phyloP scores from a whole-genome alignment of 2,329 filamentous ascomycete species.

The Ceratocystis lukuohia region DNA sequence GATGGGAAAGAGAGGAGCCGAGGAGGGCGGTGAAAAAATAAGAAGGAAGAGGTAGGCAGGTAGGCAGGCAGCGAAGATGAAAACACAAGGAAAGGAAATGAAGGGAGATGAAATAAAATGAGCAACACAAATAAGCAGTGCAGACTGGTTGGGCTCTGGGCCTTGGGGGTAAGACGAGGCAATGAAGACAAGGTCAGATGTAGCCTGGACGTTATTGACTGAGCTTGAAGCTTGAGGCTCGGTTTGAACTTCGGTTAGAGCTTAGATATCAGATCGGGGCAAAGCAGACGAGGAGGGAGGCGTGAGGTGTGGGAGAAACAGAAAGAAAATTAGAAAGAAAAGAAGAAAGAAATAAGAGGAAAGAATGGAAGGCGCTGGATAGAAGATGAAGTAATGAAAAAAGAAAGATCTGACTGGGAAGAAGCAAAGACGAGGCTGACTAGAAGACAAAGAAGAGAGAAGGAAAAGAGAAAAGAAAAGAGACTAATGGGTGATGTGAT shows the following conservation, averaged over 20 bases:
- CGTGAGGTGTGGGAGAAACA: neutral
- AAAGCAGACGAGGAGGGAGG: neutral
- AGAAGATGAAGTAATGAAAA: neutral
- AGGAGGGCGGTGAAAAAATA: conserved; percentile 19
- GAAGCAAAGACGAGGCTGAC: neutral
- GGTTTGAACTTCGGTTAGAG: too few relatives aligned
- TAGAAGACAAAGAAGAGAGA: neutral
- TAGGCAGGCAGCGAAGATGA: neutral
- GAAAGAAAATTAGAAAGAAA: neutral
- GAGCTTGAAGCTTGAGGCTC: too few relatives aligned
- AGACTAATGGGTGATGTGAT: neutral
- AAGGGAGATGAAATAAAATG: neutral
- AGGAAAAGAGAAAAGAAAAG: neutral
- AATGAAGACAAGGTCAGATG: neutral
- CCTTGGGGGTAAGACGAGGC: neutral
- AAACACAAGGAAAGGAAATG: neutral
- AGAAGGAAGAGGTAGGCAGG: neutral
- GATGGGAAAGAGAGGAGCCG: neutral
- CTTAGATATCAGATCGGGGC: too few relatives aligned
- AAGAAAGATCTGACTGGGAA: neutral
- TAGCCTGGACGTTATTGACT: neutral
- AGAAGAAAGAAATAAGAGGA: neutral
- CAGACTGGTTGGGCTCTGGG: too few relatives aligned
- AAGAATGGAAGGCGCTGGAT: neutral
- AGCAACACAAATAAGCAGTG: neutral